Conservation (phyloP, 2,329 filamentous ascomycete species). For the Epichloe sp. region DNA sequence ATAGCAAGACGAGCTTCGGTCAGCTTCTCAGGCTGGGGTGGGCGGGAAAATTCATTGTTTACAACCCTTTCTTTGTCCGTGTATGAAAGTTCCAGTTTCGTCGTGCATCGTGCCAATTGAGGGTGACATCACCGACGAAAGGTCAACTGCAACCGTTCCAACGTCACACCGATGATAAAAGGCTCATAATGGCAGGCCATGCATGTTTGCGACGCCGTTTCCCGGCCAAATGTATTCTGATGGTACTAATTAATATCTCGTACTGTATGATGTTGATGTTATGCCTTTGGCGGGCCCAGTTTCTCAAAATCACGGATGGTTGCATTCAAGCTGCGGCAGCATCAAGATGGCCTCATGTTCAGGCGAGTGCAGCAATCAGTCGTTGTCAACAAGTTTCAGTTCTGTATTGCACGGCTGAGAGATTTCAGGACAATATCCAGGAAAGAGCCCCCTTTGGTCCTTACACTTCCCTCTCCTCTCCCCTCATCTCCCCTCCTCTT, state of each 20-base stretch:
- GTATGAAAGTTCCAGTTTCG: too few species aligned
- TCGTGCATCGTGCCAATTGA: too few species aligned
- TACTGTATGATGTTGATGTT: not conserved
- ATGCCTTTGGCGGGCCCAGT: not conserved
- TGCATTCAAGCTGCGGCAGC: slow-evolving; percentile 1
- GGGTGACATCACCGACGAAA: too few species aligned
- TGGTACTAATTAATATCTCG: not conserved
- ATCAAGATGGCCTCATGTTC: not conserved
- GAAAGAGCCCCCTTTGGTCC: not conserved
- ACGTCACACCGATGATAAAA: not conserved
- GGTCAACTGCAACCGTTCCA: not conserved
- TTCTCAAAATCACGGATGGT: not conserved
- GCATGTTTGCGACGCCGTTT: not conserved
- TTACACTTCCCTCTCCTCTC: not conserved
- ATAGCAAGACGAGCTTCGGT: too few species aligned
- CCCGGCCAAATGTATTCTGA: not conserved
- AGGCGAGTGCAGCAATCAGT: not conserved
- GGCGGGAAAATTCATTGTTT: too few species aligned
- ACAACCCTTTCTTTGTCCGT: too few species aligned
- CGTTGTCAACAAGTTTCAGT: not conserved
- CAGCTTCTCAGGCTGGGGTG: too few species aligned
- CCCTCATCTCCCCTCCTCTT: rapidly evolving
- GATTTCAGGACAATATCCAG: not conserved
- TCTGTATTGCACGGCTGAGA: not conserved
- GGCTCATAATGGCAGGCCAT: not conserved